Conservation (phyloP, 2,329 filamentous ascomycete genomes). For the Dactylellina parvicollis region DNA sequence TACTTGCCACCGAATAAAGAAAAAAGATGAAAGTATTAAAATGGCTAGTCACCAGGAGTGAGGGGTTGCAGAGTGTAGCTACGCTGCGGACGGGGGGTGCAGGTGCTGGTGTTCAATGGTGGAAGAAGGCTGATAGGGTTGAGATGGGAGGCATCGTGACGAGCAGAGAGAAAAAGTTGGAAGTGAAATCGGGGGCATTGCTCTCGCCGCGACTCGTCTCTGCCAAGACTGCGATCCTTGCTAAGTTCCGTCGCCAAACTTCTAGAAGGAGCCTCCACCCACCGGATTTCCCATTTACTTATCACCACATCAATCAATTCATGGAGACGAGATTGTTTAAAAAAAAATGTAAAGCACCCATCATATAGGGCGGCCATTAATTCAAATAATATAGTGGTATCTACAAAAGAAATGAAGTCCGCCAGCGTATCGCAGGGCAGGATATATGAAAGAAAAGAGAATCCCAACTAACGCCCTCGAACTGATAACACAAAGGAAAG, state of each 20-base stretch:
- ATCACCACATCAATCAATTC: neutral
- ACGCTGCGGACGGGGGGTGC: neutral
- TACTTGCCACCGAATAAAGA: neutral
- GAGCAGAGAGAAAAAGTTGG: constrained; percentile 30
- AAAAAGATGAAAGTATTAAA: neutral
- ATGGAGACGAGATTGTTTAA: neutral
- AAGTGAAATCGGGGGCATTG: constrained; percentile 32
- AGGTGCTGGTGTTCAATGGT: constrained; percentile 10
- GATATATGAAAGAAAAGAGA: constrained; percentile 14
- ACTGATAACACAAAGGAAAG: constrained; percentile 38
- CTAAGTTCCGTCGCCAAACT: neutral
- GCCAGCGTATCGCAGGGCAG: constrained; percentile 58
- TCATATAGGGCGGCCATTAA: neutral
- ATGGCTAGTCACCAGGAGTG: neutral
- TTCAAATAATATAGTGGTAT: neutral
- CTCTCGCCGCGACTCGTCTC: constrained; percentile 41
- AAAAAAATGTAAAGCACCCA: neutral
- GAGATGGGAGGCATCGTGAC: neutral
- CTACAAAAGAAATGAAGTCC: constrained; percentile 65
- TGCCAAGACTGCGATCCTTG: constrained; percentile 48
- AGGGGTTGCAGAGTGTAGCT: neutral
- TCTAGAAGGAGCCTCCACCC: neutral
- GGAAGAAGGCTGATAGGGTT: constrained; percentile 24
- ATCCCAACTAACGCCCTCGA: constrained; percentile 23
- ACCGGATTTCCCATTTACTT: neutral